Evolutionary conservation across 2,329 filamentous ascomycete genomes (phyloP).

Genomic region (Ceratocystis variospora): DNA sequence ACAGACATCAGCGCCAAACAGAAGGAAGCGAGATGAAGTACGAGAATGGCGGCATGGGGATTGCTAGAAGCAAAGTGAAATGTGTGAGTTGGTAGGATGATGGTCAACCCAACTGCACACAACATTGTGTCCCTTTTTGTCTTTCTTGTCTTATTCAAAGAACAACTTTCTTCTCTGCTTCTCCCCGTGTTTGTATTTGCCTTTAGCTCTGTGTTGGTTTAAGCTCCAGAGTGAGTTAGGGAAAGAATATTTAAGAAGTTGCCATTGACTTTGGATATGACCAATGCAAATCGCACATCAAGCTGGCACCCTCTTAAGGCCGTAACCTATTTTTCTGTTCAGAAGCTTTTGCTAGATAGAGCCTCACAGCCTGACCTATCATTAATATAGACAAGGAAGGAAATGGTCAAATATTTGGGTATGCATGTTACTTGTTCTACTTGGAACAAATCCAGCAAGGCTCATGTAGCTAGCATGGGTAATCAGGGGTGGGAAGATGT

Average conservation of each 20-base stretch:
- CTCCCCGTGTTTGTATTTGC: neutral
- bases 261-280: neutral
- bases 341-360: neutral
- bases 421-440: neutral
- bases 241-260: neutral
- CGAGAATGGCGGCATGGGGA: constrained; percentile 8
- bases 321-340: neutral
- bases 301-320: neutral
- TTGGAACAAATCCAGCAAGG: neutral
- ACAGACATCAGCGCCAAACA: neutral
- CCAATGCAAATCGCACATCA: neutral
- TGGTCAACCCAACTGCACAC: neutral
- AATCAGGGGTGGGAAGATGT: neutral
- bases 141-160: neutral
- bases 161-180: neutral
- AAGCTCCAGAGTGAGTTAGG: neutral
- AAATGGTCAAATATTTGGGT: neutral
- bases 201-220: neutral
- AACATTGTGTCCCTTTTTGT: neutral
- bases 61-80: neutral
- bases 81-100: neutral
- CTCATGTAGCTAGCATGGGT: neutral
- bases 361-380: neutral
- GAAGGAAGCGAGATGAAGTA: neutral
- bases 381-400: neutral